Conservation (phyloP, 345 rosid species). For the Populus deltoides region DNA sequence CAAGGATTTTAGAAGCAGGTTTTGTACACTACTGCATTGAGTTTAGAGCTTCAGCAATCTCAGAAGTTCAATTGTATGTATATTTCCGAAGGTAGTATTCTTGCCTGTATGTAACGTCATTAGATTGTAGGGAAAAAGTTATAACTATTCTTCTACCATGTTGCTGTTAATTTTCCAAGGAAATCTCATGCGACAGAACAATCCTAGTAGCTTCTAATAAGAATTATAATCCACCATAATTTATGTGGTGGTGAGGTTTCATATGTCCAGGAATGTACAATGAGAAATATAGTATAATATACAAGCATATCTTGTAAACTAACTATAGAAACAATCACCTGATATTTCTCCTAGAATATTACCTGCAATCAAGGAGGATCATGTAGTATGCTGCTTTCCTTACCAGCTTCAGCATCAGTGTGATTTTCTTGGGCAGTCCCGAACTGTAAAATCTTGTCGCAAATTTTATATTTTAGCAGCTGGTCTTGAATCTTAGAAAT, state of each 20-base stretch:
- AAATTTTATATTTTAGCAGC: not conserved
- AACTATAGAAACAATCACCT: too few relatives aligned
- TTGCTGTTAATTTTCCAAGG: not conserved
- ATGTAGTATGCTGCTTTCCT: too few relatives aligned
- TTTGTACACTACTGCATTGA: slow-evolving; percentile 17
- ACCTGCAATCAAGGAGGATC: too few relatives aligned
- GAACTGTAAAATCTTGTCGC: not conserved
- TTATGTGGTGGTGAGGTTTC: too few relatives aligned
- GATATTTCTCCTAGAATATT: too few relatives aligned
- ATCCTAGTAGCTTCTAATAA: not conserved
- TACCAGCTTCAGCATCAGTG: too few relatives aligned
- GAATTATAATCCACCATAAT: too few relatives aligned
- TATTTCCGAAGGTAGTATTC: slow-evolving; percentile 7
- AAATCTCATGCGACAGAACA: not conserved
- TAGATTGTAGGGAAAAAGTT: not conserved
- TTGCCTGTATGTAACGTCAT: not conserved
- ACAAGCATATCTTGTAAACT: too few relatives aligned
- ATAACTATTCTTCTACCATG: not conserved
- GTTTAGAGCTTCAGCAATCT: slow-evolving; percentile 26
- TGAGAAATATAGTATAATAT: too few relatives aligned
- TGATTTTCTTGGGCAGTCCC: not conserved
- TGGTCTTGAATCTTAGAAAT: not conserved
- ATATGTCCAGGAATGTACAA: too few relatives aligned
- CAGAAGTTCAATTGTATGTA: slow-evolving; percentile 23
- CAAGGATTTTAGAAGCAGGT: slow-evolving; percentile 28